phyloP scores from a whole-genome alignment of 306 rosid species.

The Medicago lupulina region DNA sequence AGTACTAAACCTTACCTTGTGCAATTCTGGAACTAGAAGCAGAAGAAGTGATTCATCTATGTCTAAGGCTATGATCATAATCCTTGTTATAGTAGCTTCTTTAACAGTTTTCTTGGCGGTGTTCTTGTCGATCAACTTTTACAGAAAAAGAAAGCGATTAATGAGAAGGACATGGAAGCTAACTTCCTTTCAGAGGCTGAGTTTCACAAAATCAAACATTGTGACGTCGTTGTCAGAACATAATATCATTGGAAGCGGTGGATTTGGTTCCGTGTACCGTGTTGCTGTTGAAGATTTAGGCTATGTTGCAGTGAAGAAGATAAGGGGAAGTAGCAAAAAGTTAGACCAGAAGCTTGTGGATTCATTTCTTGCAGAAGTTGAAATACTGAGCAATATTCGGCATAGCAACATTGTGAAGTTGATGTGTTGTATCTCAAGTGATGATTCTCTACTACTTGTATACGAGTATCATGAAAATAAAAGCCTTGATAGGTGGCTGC shows the following conservation, averaged over 20 bases:
- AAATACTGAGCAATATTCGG: conserved; percentile 42
- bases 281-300: conserved; percentile 36
- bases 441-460: conserved; percentile 46
- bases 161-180: conserved; percentile 45
- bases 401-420: conserved; percentile 49
- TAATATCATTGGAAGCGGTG: conserved; percentile 48
- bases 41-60: conserved; percentile 49
- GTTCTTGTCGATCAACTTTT: conserved; percentile 23
- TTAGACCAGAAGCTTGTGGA: conserved; percentile 42
- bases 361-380: conserved; percentile 47
- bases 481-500: conserved; percentile 48
- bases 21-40: conserved; percentile 44
- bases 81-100: conserved; percentile 34
- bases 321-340: conserved; percentile 32
- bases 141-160: conserved; percentile 38
- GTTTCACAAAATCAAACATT: conserved; percentile 42
- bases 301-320: conserved; percentile 50
- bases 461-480: conserved; percentile 43
- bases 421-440: conserved; percentile 46
- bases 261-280: conserved; percentile 42
- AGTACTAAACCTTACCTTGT: conserved; percentile 43
- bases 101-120: conserved; percentile 32
- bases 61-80: conserved; percentile 55
- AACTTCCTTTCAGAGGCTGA: conserved; percentile 48
- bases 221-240: conserved; percentile 44